Evolutionary conservation across 441 rosid genomes (phyloP).

Genomic region (Brassica balearica): DNA sequence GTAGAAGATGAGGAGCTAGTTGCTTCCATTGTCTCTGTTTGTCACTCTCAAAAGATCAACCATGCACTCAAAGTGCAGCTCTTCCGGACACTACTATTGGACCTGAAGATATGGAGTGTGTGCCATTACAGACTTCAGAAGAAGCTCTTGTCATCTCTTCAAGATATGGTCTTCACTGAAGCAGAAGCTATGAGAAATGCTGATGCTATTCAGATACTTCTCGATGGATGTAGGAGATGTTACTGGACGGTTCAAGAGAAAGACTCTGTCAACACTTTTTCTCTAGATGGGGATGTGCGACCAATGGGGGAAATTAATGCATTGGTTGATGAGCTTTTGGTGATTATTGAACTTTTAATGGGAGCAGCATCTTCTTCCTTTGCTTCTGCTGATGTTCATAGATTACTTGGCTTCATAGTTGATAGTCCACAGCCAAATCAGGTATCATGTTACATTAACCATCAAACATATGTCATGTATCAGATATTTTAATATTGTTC

Average conservation of each 20-base stretch:
- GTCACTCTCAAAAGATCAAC: conserved; percentile 81
- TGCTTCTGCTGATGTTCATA: conserved; percentile 67
- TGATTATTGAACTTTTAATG: conserved; percentile 86
- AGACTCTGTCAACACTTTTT: conserved; percentile 71
- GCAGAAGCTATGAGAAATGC: conserved; percentile 87
- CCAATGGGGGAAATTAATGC: conserved; percentile 92
- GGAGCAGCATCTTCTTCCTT: conserved; percentile 78
- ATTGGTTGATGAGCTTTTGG: conserved; percentile 95
- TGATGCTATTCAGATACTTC: conserved; percentile 95
- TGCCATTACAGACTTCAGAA: conserved; percentile 93
- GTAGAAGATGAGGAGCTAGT: conserved; percentile 93
- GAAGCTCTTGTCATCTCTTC: conserved; percentile 88
- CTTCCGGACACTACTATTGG: conserved; percentile 76
- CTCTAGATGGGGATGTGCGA: conserved; percentile 55
- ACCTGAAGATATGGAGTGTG: conserved; percentile 91
- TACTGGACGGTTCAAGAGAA: conserved; percentile 86
- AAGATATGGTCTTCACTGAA: conserved; percentile 96
- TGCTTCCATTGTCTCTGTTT: conserved; percentile 79
- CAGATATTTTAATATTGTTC: conserved; percentile 17
- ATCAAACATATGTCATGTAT: not conserved
- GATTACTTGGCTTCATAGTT: conserved; percentile 85
- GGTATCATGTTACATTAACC: conserved; percentile 48
- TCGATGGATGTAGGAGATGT: conserved; percentile 96
- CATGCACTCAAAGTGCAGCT: conserved; percentile 91
- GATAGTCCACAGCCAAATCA: conserved; percentile 96